A percentile compares a stretch with the other conserved stretches of the same genome.
Conservation (phyloP, 2,329 filamentous ascomycete species). For the Ascochyta clinopodiicola region DNA sequence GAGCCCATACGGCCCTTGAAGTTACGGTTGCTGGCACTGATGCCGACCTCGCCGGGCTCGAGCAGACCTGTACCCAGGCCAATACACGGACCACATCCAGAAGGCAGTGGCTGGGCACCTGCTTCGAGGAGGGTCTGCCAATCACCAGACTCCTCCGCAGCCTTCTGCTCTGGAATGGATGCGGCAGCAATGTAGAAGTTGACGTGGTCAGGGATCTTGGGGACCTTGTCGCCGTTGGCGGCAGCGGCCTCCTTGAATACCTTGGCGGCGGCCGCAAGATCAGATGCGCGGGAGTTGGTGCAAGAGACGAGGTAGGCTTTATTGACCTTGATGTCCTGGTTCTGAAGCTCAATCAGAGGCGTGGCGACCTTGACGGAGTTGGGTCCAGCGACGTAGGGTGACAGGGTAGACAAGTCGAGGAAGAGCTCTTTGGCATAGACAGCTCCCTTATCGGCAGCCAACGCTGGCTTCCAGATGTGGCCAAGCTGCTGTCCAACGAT, state of each 20-base stretch:
- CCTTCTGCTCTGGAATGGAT: constrained; percentile 75
- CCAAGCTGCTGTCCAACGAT: constrained; percentile 45
- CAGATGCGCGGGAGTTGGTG: constrained; percentile 83
- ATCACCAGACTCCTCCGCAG: constrained; percentile 79
- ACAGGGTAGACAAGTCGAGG: constrained; percentile 81
- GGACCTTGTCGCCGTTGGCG: constrained; percentile 63
- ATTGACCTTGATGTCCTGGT: constrained; percentile 77
- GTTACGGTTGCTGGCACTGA: constrained; percentile 84
- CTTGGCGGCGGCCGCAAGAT: constrained; percentile 79
- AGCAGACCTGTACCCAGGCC: constrained; percentile 81
- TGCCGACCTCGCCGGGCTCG: constrained; percentile 84
- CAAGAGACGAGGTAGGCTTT: constrained; percentile 90
- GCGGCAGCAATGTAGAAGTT: constrained; percentile 91
- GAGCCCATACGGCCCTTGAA: constrained; percentile 92
- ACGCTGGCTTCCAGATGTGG: constrained; percentile 59
- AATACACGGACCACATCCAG: constrained; percentile 85
- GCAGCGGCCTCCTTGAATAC: constrained; percentile 81
- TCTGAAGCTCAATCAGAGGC: constrained; percentile 74
- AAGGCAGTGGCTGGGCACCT: constrained; percentile 73
- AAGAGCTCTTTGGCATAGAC: constrained; percentile 84
- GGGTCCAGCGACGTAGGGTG: constrained; percentile 84
- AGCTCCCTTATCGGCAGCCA: constrained; percentile 77
- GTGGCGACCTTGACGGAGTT: constrained; percentile 91
- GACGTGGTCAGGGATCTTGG: constrained; percentile 77
- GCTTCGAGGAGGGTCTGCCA: constrained; percentile 85